Conservation (phyloP, 305 asterid species). For the Striga hermonthica region DNA sequence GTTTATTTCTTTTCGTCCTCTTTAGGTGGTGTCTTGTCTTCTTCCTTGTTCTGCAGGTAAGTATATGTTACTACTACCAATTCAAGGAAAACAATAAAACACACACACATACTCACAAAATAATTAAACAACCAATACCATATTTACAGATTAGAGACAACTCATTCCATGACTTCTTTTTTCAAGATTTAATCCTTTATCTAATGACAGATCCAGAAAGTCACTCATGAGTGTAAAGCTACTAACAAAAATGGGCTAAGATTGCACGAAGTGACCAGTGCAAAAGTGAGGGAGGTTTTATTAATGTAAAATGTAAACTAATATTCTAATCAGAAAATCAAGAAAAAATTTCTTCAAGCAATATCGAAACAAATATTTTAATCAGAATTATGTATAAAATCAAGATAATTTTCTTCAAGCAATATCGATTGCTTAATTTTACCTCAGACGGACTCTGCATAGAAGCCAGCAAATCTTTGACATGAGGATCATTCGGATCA, state of each 20-base stretch:
- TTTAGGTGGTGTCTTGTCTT: constrained; percentile 23
- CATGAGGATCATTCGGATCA: constrained; percentile 77
- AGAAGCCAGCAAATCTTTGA: constrained; percentile 68
- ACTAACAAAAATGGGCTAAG: neutral
- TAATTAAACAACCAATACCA: neutral
- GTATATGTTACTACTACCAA: neutral
- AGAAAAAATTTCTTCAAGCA: constrained; percentile 8
- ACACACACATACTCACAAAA: neutral
- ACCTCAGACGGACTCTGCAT: constrained; percentile 76
- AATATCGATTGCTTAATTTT: constrained; percentile 28
- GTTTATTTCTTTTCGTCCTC: constrained; percentile 31
- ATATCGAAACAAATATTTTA: constrained; percentile 4
- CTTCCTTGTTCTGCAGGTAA: constrained; percentile 25
- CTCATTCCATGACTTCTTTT: neutral
- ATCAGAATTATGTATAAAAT: neutral
- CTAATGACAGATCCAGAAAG: neutral
- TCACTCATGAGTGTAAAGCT: neutral
- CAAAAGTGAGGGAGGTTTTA: neutral
- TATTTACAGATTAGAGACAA: neutral
- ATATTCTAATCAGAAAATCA: neutral
- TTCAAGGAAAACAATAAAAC: neutral
- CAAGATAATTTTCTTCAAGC: constrained; percentile 4
- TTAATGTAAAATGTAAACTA: neutral
- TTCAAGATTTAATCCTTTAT: neutral
- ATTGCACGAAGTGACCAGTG: neutral